Conservation (phyloP, 306 rosid species). For the Sicyos baderoa region DNA sequence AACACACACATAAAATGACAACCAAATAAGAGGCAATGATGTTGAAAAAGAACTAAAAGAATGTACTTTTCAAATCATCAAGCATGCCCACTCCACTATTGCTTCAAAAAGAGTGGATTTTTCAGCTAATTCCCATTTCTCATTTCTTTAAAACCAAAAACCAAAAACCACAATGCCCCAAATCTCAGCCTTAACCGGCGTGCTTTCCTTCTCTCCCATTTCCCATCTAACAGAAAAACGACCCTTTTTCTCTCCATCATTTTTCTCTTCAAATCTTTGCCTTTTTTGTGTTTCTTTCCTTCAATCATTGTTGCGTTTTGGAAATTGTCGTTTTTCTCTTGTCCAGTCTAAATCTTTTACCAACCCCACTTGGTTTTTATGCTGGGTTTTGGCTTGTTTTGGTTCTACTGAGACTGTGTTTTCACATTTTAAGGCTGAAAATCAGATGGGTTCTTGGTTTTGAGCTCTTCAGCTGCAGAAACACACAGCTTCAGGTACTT, state of each 20-base stretch:
- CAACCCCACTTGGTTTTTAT: slow-evolving; percentile 37
- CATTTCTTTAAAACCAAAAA: neutral
- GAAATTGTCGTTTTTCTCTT: slow-evolving; percentile 36
- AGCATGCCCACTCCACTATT: slow-evolving; percentile 24
- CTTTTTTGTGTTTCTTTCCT: neutral
- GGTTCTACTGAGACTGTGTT: slow-evolving; percentile 25
- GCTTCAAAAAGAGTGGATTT: slow-evolving; percentile 32
- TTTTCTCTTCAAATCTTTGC: neutral
- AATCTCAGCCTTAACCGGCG: slow-evolving; percentile 35
- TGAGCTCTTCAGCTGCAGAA: slow-evolving; percentile 18
- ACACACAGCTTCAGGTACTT: slow-evolving; percentile 23
- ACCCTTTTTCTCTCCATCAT: no score
- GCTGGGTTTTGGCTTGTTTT: slow-evolving; percentile 25
- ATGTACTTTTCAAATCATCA: neutral
- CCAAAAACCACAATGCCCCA: slow-evolving; percentile 20
- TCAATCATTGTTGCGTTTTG: slow-evolving; percentile 19
- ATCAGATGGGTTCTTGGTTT: slow-evolving; percentile 24
- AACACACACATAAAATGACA: no score
- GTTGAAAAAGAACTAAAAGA: neutral
- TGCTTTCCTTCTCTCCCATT: slow-evolving; percentile 30
- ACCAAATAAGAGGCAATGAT: slow-evolving; percentile 22
- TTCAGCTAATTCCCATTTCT: neutral
- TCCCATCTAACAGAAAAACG: neutral
- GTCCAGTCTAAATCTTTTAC: slow-evolving; percentile 44
- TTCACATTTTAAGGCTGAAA: slow-evolving; percentile 22